Percentiles rank a stretch among this genome's conserved stretches.
Evolutionary conservation across 2,329 filamentous ascomycete species (phyloP).

Genomic region (Fusarium buharicum): DNA sequence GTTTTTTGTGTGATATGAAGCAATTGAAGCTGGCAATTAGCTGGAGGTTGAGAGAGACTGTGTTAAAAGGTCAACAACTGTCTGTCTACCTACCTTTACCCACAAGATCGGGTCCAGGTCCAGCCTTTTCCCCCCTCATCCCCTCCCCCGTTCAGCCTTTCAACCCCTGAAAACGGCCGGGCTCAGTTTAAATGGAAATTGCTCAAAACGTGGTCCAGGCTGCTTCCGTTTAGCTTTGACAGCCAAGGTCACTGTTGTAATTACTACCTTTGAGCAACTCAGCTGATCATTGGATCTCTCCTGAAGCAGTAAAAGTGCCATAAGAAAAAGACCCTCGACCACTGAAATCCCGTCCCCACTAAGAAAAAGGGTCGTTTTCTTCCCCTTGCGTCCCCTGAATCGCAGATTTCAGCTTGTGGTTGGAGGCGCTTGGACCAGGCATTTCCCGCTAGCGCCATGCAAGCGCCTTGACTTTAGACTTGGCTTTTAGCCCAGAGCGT

Average conservation of each 20-base stretch:
- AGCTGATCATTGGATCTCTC: slow-evolving; percentile 15
- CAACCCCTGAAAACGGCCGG: slow-evolving; percentile 17
- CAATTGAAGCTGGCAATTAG: slow-evolving; percentile 1
- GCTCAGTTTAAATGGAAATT: neutral
- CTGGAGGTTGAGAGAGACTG: neutral
- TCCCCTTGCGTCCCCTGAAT: slow-evolving; percentile 37
- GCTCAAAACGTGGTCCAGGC: neutral
- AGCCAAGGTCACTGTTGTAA: neutral
- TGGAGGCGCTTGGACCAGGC: slow-evolving; percentile 23
- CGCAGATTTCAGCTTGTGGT: slow-evolving; percentile 23
- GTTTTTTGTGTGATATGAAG: slow-evolving; percentile 1
- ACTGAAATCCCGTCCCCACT: slow-evolving; percentile 23
- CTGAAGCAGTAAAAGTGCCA: slow-evolving; percentile 13
- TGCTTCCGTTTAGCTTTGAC: neutral
- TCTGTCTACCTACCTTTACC: slow-evolving; percentile 1
- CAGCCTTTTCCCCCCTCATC: slow-evolving; percentile 13
- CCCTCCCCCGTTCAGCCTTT: slow-evolving; percentile 2
- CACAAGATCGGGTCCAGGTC: slow-evolving; percentile 19
- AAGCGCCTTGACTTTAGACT: slow-evolving; percentile 34
- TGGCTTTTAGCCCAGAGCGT: slow-evolving; percentile 25
- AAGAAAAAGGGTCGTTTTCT: slow-evolving; percentile 27
- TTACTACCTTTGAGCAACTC: slow-evolving; percentile 4
- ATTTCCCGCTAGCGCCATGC: slow-evolving; percentile 40
- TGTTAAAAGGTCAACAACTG: slow-evolving; percentile 16
- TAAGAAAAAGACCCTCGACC: slow-evolving; percentile 5